Evolutionary conservation across 116 monocot genomes (phyloP).

Genomic region (Trichopus zeylanicus): DNA sequence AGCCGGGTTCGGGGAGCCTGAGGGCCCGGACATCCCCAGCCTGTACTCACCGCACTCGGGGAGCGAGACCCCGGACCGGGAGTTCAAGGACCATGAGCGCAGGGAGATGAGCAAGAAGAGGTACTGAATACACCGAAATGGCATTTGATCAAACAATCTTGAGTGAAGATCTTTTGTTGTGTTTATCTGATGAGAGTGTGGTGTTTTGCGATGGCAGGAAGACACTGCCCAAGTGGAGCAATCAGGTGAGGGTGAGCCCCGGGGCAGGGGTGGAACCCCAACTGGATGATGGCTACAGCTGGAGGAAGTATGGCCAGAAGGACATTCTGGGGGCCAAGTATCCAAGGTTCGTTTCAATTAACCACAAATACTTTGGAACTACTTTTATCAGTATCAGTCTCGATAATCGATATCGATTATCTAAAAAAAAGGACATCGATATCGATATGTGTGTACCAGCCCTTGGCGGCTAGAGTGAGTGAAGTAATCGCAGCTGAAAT

Average conservation of each 20-base stretch:
- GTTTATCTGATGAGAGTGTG: not conserved
- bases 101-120: conserved; percentile 28
- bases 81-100: conserved; percentile 11
- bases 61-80: conserved; percentile 9
- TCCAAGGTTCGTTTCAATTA: conserved; percentile 6
- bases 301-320: conserved; percentile 25
- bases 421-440: no score
- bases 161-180: no score
- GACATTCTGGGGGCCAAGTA: conserved; percentile 18
- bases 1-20: no score
- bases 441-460: no score
- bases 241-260: conserved; percentile 5
- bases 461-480: no score
- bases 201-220: conserved; percentile 1
- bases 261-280: conserved; percentile 2
- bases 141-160: no score
- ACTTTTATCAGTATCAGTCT: no score
- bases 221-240: conserved; percentile 19
- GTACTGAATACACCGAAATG: conserved; percentile 1
- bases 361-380: not conserved
- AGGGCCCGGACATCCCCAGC: no score
- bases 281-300: conserved; percentile 18
- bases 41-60: no score
- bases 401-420: no score
- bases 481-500: no score